phyloP scores from a whole-genome alignment of 2,329 filamentous ascomycete species.

The Capronia epimyces region DNA sequence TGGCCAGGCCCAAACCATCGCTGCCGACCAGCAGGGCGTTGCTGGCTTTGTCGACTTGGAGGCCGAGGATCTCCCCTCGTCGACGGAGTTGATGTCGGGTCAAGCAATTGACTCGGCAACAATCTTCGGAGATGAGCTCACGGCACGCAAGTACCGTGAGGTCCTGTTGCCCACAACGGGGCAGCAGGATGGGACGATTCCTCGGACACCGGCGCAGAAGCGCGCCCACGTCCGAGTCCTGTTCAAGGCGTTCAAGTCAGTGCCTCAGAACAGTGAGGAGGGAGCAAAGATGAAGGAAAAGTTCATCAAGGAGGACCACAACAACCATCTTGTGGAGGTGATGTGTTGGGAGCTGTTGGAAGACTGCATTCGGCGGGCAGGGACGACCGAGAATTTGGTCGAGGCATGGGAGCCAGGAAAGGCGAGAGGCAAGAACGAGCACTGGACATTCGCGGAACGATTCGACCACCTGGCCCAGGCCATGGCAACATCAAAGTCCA shows the following conservation, averaged over 20 bases:
- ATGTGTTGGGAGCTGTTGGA: conserved; percentile 35
- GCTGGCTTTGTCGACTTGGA: conserved; percentile 1
- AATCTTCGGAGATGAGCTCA: conserved; percentile 8
- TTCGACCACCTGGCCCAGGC: conserved; percentile 23
- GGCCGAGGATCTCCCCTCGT: conserved; percentile 4
- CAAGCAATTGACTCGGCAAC: conserved; percentile 2
- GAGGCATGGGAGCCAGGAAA: conserved; percentile 28
- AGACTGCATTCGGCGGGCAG: conserved; percentile 29
- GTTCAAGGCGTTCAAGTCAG: conserved; percentile 34
- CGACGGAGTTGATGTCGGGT: conserved; percentile 3
- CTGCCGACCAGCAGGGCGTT: conserved; percentile 2
- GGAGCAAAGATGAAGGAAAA: conserved; percentile 34
- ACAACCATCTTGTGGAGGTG: conserved; percentile 31
- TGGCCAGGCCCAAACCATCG: neutral
- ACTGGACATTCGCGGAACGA: conserved; percentile 27
- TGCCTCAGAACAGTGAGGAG: conserved; percentile 30
- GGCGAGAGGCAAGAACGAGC: conserved; percentile 20
- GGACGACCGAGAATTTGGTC: conserved; percentile 26
- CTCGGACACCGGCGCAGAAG: conserved; percentile 23
- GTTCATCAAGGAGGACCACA: conserved; percentile 30
- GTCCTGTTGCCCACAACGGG: conserved; percentile 6
- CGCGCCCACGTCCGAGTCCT: conserved; percentile 32
- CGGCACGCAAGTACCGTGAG: conserved; percentile 18
- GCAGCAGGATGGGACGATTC: conserved; percentile 30
- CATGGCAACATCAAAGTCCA: conserved; percentile 33